Base-by-base conservation (phyloP, 805 yeast species). In the Brettanomyces anomalus region DNA sequence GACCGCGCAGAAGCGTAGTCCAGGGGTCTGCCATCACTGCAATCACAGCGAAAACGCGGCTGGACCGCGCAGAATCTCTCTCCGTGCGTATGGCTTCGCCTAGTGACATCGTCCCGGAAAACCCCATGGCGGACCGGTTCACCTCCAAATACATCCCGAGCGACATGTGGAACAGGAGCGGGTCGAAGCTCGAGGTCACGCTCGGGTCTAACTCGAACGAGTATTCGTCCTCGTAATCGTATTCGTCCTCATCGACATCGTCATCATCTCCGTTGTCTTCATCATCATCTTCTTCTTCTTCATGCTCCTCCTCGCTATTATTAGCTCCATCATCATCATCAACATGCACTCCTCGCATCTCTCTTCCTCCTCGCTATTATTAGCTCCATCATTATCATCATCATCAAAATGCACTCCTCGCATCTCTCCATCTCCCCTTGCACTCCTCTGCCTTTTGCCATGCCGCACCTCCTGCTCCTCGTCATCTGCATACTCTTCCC, bases 1-100 rank as follows among this genome's bases (percentile, higher is more conserved):
- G 28, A n/a, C n/a, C n/a, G n/a, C n/a, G n/a, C n/a, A n/a, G n/a
- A 0, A 90, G 88, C 50, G 81, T 86, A 1, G 88, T 79, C 50
- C 71, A 65, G 3, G 88, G 86, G 55, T 83, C 89, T 6, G 67
- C 65, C 39, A 76, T 49, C 0, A 66, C 53, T 2, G 71, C 57
- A 3, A 74, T 41, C 0, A 61, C 49, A 5, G 52, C 40, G 40
- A 60, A 60, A 8, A 60, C 36, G n/a, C 42, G 48, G 28, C 28
- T 11, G 2, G 28, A n/a, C n/a, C n/a, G n/a, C n/a, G n/a, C n/a
- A n/a, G n/a, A 0, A 90, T 88, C 50, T 81, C 86, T 1, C 88
- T 79, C 50, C 71, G 65, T 3, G 88, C 85, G 55, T 83, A 89
- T 6, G 67, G 65, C 39, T 75, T 49, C 0, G 66, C 53, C n/a